Conservation (phyloP, 139 green algal genomes). For the Chlorella sorokiniana region DNA sequence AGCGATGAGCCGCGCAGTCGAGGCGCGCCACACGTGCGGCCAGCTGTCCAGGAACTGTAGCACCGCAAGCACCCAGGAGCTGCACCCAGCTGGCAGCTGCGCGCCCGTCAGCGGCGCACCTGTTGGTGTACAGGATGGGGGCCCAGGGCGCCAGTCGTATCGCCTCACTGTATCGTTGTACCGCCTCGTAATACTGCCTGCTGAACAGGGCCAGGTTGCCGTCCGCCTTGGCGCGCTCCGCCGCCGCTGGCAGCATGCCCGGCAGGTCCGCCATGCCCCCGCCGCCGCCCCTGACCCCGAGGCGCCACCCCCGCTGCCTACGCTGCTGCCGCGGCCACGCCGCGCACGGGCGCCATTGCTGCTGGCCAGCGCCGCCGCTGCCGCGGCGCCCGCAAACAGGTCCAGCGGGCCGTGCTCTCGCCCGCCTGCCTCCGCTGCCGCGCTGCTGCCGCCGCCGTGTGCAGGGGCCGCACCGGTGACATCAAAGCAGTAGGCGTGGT, state of each 20-base stretch:
- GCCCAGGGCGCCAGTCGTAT: conserved; percentile 54
- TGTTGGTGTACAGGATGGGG: conserved; percentile 52
- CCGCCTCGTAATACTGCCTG: conserved; percentile 38
- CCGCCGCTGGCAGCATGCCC: conserved; percentile 45
- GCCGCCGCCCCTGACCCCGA: neutral
- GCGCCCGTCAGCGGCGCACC: neutral
- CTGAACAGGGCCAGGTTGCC: conserved; percentile 63
- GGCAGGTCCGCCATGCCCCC: conserved; percentile 1
- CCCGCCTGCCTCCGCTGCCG: neutral
- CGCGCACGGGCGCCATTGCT: neutral
- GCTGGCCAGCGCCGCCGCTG: neutral
- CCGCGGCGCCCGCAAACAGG: conserved; percentile 4
- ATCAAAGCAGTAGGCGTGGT: conserved; percentile 84
- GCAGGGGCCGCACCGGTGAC: conserved; percentile 30
- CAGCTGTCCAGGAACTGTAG: no score
- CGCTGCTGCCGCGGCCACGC: neutral
- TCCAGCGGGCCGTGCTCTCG: neutral
- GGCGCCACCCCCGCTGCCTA: neutral
- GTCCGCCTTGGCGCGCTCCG: conserved; percentile 50
- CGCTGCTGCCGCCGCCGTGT: neutral
- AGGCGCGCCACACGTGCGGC: neutral
- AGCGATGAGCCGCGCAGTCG: neutral
- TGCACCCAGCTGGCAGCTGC: neutral
- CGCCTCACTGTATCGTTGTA: conserved; percentile 52
- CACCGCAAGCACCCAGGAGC: no score